Evolutionary conservation across 108 stramenopile species (phyloP).

Genomic region (Stephanodiscus triporus): DNA sequence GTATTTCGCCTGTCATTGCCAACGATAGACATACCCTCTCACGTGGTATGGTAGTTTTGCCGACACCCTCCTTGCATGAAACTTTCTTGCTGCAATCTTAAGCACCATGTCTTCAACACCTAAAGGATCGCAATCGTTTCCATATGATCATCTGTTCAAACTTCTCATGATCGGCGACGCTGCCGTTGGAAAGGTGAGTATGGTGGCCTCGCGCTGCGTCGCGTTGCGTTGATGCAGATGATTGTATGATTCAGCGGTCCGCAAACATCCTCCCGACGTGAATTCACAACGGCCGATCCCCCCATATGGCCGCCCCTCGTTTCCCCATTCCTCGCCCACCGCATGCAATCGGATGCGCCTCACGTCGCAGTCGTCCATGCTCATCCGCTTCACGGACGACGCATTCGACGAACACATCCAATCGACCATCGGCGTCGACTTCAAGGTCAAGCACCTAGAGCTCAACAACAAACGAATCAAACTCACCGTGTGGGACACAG

Average conservation of each 20-base stretch:
- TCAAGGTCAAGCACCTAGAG: slow-evolving; percentile 93
- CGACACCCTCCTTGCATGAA: too few relatives aligned
- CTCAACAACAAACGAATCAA: slow-evolving; percentile 90
- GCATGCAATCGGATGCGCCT: slow-evolving; percentile 3
- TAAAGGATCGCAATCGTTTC: slow-evolving; percentile 71
- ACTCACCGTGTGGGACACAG: slow-evolving; percentile 97
- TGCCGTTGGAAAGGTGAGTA: slow-evolving; percentile 92
- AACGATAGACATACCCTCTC: too few relatives aligned
- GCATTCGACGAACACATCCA: slow-evolving; percentile 98
- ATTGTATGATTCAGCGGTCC: neutral
- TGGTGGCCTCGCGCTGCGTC: neutral
- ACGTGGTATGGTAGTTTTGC: too few relatives aligned
- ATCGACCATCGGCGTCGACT: slow-evolving; percentile 97
- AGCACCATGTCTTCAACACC: slow-evolving; percentile 25
- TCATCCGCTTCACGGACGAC: slow-evolving; percentile 98
- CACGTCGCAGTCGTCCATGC: slow-evolving; percentile 79
- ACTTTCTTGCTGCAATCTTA: neutral
- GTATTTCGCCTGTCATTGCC: too few relatives aligned
- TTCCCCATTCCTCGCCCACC: neutral
- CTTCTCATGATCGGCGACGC: slow-evolving; percentile 98
- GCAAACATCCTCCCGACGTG: neutral
- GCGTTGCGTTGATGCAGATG: neutral
- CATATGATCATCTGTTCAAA: slow-evolving; percentile 99
- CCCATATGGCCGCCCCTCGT: neutral
- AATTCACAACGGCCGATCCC: too few relatives aligned